A percentile compares a stretch with the other conserved stretches of the same genome.
Conservation (phyloP, 148 eudicot genomes). For the Rhododendron henanense region DNA sequence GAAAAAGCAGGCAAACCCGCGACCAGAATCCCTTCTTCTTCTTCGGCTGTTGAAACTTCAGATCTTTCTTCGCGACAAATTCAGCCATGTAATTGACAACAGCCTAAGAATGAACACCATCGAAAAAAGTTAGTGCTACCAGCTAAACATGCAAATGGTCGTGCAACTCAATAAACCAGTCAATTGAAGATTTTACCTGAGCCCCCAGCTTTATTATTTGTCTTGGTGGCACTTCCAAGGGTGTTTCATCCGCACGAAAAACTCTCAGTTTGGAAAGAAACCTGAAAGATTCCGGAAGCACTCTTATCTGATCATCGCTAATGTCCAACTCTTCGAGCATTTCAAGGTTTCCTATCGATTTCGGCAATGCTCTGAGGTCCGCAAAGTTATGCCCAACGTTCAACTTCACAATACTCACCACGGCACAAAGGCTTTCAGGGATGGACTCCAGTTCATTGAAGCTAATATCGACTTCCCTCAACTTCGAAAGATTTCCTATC, state of each 20-base stretch:
- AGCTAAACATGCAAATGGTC: not conserved
- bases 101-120: conserved; percentile 33
- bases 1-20: conserved; percentile 34
- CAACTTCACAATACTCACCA: conserved; percentile 39
- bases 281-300: conserved; percentile 64
- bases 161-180: not conserved
- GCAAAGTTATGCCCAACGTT: conserved; percentile 76
- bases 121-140: not conserved
- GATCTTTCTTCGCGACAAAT: conserved; percentile 29
- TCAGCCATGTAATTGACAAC: conserved; percentile 64
- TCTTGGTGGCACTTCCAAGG: conserved; percentile 60
- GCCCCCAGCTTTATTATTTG: conserved; percentile 48
- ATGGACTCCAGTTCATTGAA: conserved; percentile 66
- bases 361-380: conserved; percentile 60
- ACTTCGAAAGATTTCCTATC: conserved; percentile 41
- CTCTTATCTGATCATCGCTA: conserved; percentile 57
- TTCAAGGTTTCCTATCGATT: conserved; percentile 56
- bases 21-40: conserved; percentile 50
- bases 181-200: conserved; percentile 35
- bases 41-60: conserved; percentile 18
- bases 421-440: conserved; percentile 60
- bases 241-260: conserved; percentile 63
- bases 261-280: conserved; percentile 41
- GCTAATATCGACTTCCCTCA: conserved; percentile 57
- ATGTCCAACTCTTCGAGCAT: conserved; percentile 69